A percentile compares a stretch with the other conserved stretches of the same genome.
These are phyloP conservation scores for Xylaria multiplex DNA, from an alignment of 2,329 filamentous ascomycete genomes.

Conservation along the genomic window DNA sequence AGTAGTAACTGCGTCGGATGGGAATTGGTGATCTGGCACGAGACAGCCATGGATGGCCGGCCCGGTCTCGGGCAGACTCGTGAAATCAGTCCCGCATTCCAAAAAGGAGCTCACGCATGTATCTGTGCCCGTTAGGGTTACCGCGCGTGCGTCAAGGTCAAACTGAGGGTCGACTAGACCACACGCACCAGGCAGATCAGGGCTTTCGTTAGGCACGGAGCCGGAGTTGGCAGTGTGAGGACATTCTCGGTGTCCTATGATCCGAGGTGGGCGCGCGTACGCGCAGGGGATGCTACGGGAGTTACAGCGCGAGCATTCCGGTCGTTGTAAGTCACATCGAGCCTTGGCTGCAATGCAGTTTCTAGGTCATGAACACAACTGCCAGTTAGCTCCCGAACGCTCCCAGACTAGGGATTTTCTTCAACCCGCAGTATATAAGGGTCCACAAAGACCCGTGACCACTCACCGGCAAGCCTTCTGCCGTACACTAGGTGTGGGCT, in stretches of 20 bases:
- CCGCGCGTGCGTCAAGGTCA: background rate
- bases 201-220: slow-evolving; percentile 1
- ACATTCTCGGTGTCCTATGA: background rate
- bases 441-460: background rate
- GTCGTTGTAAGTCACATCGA: slow-evolving; percentile 44
- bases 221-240: slow-evolving; percentile 7
- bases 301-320: slow-evolving; percentile 43
- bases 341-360: slow-evolving; percentile 44
- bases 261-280: slow-evolving; percentile 35
- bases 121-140: background rate
- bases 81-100: slow-evolving; percentile 12
- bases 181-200: background rate
- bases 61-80: background rate
- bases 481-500: slow-evolving; percentile 37
- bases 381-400: slow-evolving; percentile 3
- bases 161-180: background rate
- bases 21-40: slow-evolving; percentile 10
- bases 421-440: background rate
- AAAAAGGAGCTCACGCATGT: slow-evolving; percentile 9
- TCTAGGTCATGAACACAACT: slow-evolving; percentile 12
- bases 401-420: background rate
- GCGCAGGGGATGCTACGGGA: slow-evolving; percentile 36
- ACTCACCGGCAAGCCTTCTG: slow-evolving; percentile 45
- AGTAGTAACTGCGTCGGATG: background rate
- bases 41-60: background rate